Base-by-base conservation (phyloP, 2,329 filamentous ascomycete genomes). In the Sclerotiophoma versabilis region DNA sequence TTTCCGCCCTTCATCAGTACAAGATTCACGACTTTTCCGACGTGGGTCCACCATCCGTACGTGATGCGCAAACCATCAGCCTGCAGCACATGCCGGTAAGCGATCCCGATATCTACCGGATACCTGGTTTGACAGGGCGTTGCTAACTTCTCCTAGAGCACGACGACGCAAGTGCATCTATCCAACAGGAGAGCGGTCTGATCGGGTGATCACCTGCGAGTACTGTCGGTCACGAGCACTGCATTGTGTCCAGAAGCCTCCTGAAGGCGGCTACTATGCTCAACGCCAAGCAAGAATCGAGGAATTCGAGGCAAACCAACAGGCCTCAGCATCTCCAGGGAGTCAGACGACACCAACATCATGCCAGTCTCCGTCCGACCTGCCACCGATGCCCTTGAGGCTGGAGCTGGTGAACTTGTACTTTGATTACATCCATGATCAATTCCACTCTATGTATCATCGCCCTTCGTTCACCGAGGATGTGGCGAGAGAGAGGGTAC, bases 401-500 rank as follows among this genome's bases (percentile, higher is more conserved):
- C 54, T 37, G 14, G 62, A 63, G 26, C 36, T 66, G 20, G 57
- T 63, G 12, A 52, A 43, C 17, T 46, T 66, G 44, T 66, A 66
- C 39, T 66, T 66, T 45, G 62, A 66, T 44, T 65, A 65, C 54
- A 66, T 66, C 0, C 64, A 66, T 38, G 64, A 66, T 25, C 64
- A 66, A 14, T 66, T 64, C 7, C 64, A 66, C 34, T 66, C 60
- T 5, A 62, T 66, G 52, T 66, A 65, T 11, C 64, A 66, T 9
- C 59, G 59, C 15, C 50, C 25, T 5, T 65, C 62, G 1, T 66
- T 66, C 38, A 58, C 61, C 38, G 57, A 60, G 26, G 57, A 64
- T 38, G 60, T 65, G 7, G 47, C 44, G 4, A 46, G 57, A 22
- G 52, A 64, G 7, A 57, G 56, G 17, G 57, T 65, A 9, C 59